Base-by-base conservation (phyloP, 1,139 yeast species). In the Lipomyces yarrowii region DNA sequence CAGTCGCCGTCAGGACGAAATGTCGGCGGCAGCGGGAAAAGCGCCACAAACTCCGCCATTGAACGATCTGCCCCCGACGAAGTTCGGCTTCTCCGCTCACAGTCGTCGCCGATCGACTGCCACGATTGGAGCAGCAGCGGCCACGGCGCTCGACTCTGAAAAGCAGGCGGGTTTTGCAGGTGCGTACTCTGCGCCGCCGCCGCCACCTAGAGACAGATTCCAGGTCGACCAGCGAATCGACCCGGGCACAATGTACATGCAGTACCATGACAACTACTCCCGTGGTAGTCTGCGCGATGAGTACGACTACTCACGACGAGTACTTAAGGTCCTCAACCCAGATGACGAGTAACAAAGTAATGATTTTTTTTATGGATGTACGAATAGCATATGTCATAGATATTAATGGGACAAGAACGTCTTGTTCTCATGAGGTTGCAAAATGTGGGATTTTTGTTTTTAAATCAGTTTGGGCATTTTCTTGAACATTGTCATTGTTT, bases 321-420 rank as follows among this genome's bases (percentile, higher is more conserved):
- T 87, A 15, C 79, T 90, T 66, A 82, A 88, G 64, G 87, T 90
- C 46, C 84, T 89, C n/a, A 90, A 90, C 77, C 91, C 90, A 1
- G 78, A 75, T 58, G 69, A 65, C 35, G 61, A 61, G 6, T 60
- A 21, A 39, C 11, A 21, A 42, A 6, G 48, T 42, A 42, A 42
- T 42, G 48, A 42, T 42, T 15, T 42, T 15, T 42, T 15, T 15
- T 2, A 1, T 5, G 8, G 21, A 15, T 42, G 48, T 42, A 42
- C 3, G 48, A 42, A 42, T 42, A 42, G 48, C 15, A 42, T 42
- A 21, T 7, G 48, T 42, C 23, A 42, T 42, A 18, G 18, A 10
- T n/a, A 15, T 42, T 15, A 4, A 42, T 42, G 48, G 18, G 48
- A 42, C 48, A 42, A 21, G 21, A 18, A 4, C 23, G 8, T 42